These are phyloP conservation scores for Tetracladium setigerum DNA, from an alignment of 495 filamentous ascomycete genomes.

Conservation along the genomic window DNA sequence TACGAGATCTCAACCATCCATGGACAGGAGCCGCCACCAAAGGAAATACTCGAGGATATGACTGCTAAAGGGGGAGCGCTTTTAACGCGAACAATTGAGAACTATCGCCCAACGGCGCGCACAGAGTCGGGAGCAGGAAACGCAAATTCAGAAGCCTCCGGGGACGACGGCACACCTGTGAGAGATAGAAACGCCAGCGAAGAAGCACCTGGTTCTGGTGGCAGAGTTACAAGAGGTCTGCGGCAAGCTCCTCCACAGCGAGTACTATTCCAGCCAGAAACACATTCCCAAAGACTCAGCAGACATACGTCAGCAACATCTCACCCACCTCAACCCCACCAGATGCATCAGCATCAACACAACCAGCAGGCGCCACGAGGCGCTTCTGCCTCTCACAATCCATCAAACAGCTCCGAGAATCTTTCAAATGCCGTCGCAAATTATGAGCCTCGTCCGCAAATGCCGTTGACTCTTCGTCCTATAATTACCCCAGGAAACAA, in stretches of 20 bases:
- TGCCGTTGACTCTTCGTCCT: conserved; percentile 55
- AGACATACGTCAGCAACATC: conserved; percentile 43
- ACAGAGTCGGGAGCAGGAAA: conserved; percentile 18
- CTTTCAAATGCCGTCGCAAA: conserved; percentile 43
- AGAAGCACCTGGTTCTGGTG: conserved; percentile 49
- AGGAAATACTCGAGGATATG: conserved; percentile 69
- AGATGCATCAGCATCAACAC: conserved; percentile 16
- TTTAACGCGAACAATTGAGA: conserved; percentile 68
- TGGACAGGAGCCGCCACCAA: conserved; percentile 68
- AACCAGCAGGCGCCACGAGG: conserved; percentile 11
- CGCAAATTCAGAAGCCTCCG: conserved; percentile 44
- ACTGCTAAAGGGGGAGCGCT: conserved; percentile 70
- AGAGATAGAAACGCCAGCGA: conserved; percentile 51
- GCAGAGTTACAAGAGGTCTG: conserved; percentile 59
- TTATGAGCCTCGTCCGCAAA: conserved; percentile 50
- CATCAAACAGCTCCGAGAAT: conserved; percentile 28
- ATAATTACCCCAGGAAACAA: conserved; percentile 65
- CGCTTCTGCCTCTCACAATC: conserved; percentile 23
- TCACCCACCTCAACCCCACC: conserved; percentile 21
- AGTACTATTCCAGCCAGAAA: conserved; percentile 75
- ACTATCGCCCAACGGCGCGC: conserved; percentile 43
- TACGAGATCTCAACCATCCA: conserved; percentile 71
- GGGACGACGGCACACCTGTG: conserved; percentile 56
- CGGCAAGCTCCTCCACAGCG: conserved; percentile 72
- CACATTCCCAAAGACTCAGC: conserved; percentile 48